A percentile compares a stretch with the other conserved stretches of the same genome.
phyloP scores from a whole-genome alignment of 163 green algal species.

The Prototheca wickerhamii region DNA sequence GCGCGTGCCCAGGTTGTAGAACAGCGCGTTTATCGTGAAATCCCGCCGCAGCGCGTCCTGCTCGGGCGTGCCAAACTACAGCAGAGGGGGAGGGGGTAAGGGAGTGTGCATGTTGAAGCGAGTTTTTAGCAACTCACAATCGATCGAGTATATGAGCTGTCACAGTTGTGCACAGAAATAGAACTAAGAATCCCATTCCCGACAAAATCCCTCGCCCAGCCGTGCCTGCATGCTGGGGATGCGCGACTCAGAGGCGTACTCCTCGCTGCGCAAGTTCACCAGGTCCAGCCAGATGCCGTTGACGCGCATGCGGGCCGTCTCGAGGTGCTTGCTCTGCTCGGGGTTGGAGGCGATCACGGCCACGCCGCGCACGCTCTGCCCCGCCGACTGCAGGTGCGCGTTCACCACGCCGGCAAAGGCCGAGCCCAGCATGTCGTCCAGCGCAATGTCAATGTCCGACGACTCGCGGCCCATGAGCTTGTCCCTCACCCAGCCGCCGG shows the following conservation, averaged over 20 bases:
- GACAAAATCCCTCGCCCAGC: too few relatives aligned
- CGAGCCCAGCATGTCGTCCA: constrained; percentile 84
- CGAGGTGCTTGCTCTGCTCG: constrained; percentile 97
- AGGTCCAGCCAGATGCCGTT: constrained; percentile 78
- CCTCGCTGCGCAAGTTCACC: constrained; percentile 93
- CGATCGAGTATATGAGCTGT: background rate
- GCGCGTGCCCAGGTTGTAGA: constrained; percentile 94
- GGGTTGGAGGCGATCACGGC: constrained; percentile 90
- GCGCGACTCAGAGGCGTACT: constrained; percentile 75
- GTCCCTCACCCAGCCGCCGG: constrained; percentile 95
- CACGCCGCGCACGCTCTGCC: constrained; percentile 52
- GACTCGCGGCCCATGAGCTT: constrained; percentile 86
- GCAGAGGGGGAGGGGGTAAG: constrained; percentile 10
- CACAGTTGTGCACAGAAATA: background rate
- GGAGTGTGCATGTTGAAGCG: background rate
- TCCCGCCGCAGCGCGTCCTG: constrained; percentile 62
- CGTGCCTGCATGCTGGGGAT: constrained; percentile 83
- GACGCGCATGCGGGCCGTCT: constrained; percentile 87
- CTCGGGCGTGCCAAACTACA: constrained; percentile 72
- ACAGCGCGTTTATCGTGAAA: constrained; percentile 93
- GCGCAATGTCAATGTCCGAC: constrained; percentile 92
- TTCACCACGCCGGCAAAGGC: constrained; percentile 88
- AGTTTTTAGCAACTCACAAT: background rate
- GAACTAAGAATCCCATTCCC: too few relatives aligned
- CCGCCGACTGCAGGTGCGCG: constrained; percentile 60